phyloP scores from a whole-genome alignment of 441 rosid species.

The Pelargonium fulgidum region DNA sequence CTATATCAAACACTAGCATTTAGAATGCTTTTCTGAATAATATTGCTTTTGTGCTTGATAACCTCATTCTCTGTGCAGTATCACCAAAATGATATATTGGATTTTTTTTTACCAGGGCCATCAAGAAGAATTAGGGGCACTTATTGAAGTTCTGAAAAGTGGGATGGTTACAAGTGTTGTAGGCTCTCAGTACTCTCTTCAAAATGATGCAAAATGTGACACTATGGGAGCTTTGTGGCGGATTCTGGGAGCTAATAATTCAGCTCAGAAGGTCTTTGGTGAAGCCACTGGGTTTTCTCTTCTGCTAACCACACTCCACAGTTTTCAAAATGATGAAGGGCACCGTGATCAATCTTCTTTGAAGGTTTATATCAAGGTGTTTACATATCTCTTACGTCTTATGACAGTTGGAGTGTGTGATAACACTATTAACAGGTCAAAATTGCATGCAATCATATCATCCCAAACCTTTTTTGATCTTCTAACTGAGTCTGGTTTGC shows the following conservation, averaged over 20 bases:
- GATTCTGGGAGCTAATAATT: constrained; percentile 70
- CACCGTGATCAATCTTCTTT: constrained; percentile 50
- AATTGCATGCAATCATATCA: constrained; percentile 68
- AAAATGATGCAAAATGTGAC: constrained; percentile 92
- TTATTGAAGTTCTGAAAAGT: constrained; percentile 95
- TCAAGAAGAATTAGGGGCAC: constrained; percentile 84
- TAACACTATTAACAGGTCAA: constrained; percentile 77
- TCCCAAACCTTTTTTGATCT: constrained; percentile 96
- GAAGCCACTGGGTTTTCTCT: constrained; percentile 99
- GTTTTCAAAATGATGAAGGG: constrained; percentile 73
- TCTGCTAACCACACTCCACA: constrained; percentile 85
- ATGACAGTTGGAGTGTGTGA: constrained; percentile 84
- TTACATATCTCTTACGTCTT: constrained; percentile 82
- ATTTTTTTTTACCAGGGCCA: constrained; percentile 54
- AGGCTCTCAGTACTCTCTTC: constrained; percentile 90
- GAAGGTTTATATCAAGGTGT: constrained; percentile 55
- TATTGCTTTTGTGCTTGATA: constrained; percentile 1
- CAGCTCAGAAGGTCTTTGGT: constrained; percentile 91
- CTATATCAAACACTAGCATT: not conserved
- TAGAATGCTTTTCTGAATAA: not conserved
- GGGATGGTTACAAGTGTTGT: constrained; percentile 91
- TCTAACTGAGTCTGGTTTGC: constrained; percentile 90
- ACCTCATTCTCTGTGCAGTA: constrained; percentile 11
- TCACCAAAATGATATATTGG: constrained; percentile 12
- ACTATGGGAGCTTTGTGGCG: constrained; percentile 99